Evolutionary conservation across 176 grass and related monocot genomes (phyloP).

Genomic region (Eleusine coracana): DNA sequence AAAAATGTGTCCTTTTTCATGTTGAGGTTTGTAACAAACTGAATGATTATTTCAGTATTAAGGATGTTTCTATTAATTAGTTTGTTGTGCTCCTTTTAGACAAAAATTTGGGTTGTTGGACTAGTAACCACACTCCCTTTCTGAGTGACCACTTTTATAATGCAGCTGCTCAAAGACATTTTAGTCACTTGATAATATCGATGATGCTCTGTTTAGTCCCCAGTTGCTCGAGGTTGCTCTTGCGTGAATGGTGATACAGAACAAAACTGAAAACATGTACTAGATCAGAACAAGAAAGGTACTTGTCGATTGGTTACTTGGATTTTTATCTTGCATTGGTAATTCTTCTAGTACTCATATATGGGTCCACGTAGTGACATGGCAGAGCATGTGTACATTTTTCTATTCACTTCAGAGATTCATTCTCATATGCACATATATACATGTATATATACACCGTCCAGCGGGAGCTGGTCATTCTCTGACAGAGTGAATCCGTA

Average conservation of each 20-base stretch:
- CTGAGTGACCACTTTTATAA: neutral
- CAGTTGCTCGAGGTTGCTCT: neutral
- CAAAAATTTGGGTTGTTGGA: neutral
- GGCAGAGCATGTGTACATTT: neutral
- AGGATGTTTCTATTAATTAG: too few relatives aligned
- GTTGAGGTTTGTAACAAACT: neutral
- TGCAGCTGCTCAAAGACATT: neutral
- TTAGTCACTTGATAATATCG: neutral
- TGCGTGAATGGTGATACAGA: neutral
- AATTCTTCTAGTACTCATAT: neutral
- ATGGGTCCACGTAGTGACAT: neutral
- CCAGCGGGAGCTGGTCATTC: slow-evolving; percentile 19
- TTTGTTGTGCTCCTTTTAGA: neutral
- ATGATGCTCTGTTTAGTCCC: neutral
- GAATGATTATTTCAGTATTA: too few relatives aligned
- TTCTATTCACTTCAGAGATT: neutral
- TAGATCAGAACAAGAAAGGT: neutral
- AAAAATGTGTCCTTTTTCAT: neutral
- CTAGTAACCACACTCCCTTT: neutral
- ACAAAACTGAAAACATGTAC: neutral
- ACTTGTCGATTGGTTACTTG: neutral
- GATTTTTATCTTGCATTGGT: neutral
- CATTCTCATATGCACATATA: neutral
- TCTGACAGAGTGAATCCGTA: slow-evolving; percentile 42
- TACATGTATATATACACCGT: neutral